Percentiles rank a stretch among this genome's conserved stretches.
phyloP scores from a whole-genome alignment of 2,329 filamentous ascomycete species.

The Ustilaginoidea virens region DNA sequence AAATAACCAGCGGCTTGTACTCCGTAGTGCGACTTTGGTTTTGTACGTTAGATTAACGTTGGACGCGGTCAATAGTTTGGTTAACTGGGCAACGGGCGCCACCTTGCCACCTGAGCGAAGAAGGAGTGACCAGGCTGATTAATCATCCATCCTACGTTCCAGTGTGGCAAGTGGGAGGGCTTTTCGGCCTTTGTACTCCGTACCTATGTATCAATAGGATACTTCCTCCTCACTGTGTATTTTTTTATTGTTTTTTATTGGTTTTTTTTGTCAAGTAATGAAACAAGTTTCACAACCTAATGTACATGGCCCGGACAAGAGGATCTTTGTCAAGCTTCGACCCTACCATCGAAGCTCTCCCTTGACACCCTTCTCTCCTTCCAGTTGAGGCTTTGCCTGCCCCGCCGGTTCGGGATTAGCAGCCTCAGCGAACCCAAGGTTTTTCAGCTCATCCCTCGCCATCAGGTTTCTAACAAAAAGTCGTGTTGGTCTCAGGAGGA shows the following conservation, averaged over 20 bases:
- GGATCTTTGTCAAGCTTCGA: neutral
- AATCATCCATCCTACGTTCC: too few species aligned
- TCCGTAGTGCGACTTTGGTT: slow-evolving; percentile 4
- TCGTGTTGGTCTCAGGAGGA: neutral
- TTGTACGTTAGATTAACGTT: slow-evolving; percentile 7
- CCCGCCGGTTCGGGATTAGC: slow-evolving; percentile 9
- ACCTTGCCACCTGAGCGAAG: neutral
- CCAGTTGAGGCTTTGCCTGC: slow-evolving; percentile 7
- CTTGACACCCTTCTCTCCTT: slow-evolving; percentile 19
- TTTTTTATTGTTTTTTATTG: too few species aligned
- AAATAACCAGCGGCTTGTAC: too few species aligned
- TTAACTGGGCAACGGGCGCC: slow-evolving; percentile 11
- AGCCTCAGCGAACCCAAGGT: slow-evolving; percentile 55
- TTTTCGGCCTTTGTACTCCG: too few species aligned
- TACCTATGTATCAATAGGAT: too few species aligned
- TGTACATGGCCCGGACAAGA: neutral
- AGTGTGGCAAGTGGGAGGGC: too few species aligned
- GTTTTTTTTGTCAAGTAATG: neutral
- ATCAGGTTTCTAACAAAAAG: slow-evolving; percentile 62
- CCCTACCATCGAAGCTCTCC: slow-evolving; percentile 21
- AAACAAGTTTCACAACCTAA: neutral
- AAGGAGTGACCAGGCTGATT: too few species aligned
- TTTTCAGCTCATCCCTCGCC: slow-evolving; percentile 90
- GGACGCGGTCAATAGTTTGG: slow-evolving; percentile 2
- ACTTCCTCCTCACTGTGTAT: too few species aligned